phyloP scores from a whole-genome alignment of 179 eudicot genomes.

The Pouteria campechiana region DNA sequence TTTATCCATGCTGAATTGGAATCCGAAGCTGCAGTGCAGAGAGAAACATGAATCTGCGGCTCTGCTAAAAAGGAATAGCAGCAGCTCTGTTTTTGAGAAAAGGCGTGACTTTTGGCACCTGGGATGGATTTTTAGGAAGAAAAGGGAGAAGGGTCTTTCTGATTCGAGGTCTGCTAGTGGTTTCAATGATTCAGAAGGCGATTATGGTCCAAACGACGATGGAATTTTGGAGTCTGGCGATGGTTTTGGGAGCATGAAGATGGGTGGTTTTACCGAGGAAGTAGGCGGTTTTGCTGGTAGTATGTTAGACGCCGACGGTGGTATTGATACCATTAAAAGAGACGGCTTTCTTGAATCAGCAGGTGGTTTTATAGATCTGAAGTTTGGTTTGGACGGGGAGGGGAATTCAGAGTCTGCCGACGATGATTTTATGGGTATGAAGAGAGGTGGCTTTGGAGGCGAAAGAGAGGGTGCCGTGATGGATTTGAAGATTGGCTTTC shows the following conservation, averaged over 20 bases:
- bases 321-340: no score
- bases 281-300: conserved; percentile 52
- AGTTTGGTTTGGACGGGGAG: conserved; percentile 25
- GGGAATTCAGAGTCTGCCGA: conserved; percentile 19
- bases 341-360: no score
- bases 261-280: conserved; percentile 19
- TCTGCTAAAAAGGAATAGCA: conserved; percentile 42
- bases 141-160: conserved; percentile 26
- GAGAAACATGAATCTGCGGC: conserved; percentile 19
- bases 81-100: conserved; percentile 33
- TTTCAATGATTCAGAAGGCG: conserved; percentile 20
- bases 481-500: conserved; percentile 1
- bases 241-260: conserved; percentile 3
- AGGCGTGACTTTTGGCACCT: conserved; percentile 47
- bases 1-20: no score
- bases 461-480: no score
- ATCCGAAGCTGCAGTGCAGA: background rate
- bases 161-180: conserved; percentile 60
- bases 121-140: conserved; percentile 54
- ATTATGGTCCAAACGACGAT: conserved; percentile 3
- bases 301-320: no score
- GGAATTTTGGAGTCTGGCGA: background rate
- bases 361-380: conserved; percentile 50
- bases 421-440: no score
- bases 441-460: conserved; percentile 19